phyloP scores from a whole-genome alignment of 2,329 filamentous ascomycete genomes.

The Monosporascus ibericus region DNA sequence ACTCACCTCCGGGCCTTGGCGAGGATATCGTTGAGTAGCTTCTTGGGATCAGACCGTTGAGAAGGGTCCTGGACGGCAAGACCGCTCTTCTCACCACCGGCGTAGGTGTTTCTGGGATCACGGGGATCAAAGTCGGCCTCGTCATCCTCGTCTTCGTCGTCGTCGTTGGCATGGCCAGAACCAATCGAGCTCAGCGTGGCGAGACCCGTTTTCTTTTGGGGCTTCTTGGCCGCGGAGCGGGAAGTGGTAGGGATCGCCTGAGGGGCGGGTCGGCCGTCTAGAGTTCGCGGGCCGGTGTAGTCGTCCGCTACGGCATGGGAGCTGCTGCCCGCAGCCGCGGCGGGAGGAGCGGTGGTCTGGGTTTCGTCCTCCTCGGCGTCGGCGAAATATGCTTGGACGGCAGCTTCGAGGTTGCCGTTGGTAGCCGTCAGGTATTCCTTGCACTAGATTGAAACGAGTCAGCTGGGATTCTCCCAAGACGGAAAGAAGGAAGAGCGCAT shows the following conservation, averaged over 20 bases:
- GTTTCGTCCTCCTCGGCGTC: slow-evolving; percentile 45
- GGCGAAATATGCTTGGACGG: slow-evolving; percentile 57
- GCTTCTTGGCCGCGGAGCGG: slow-evolving; percentile 32
- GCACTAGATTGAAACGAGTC: slow-evolving; percentile 1
- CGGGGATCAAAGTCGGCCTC: slow-evolving; percentile 52
- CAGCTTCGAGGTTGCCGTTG: slow-evolving; percentile 60
- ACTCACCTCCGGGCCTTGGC: slow-evolving; percentile 57
- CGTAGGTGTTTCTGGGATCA: slow-evolving; percentile 64
- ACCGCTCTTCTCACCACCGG: slow-evolving; percentile 79
- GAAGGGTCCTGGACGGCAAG: slow-evolving; percentile 60
- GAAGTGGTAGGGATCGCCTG: slow-evolving; percentile 29
- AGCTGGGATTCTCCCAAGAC: slow-evolving; percentile 1
- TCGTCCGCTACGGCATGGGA: slow-evolving; percentile 20
- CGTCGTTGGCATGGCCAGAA: slow-evolving; percentile 42
- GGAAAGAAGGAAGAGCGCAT: neutral
- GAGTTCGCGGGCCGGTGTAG: slow-evolving; percentile 57
- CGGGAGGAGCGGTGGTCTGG: slow-evolving; percentile 36
- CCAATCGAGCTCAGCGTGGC: slow-evolving; percentile 53
- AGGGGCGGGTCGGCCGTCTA: slow-evolving; percentile 56
- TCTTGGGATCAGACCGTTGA: slow-evolving; percentile 42
- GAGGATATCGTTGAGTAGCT: slow-evolving; percentile 57
- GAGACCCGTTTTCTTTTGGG: slow-evolving; percentile 53
- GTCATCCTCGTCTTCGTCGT: slow-evolving; percentile 53
- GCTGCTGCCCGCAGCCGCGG: slow-evolving; percentile 29
- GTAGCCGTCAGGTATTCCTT: slow-evolving; percentile 65